phyloP scores from a whole-genome alignment of 2,329 filamentous ascomycete species.

The Diaporthe vaccinii region DNA sequence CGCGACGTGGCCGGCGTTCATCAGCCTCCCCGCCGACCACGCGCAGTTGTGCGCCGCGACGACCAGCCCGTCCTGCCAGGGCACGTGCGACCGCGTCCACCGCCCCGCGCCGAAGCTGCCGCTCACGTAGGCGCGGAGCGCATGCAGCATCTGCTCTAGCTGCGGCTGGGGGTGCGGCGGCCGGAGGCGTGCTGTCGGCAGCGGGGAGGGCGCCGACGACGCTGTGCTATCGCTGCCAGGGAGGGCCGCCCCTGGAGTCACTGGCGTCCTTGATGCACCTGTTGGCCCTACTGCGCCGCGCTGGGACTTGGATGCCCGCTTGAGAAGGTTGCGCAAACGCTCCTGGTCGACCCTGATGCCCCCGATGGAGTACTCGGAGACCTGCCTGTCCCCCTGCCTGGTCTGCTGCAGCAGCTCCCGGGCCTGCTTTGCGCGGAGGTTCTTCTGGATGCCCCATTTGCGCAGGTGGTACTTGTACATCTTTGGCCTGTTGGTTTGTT shows the following conservation, averaged over 20 bases:
- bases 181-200: not conserved
- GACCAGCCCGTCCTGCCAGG: slow-evolving; percentile 19
- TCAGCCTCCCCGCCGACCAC: slow-evolving; percentile 27
- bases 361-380: not conserved
- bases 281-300: not conserved
- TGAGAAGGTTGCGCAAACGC: slow-evolving; percentile 14
- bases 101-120: slow-evolving; percentile 30
- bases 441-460: slow-evolving; percentile 34
- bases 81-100: slow-evolving; percentile 22
- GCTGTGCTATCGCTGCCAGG: not conserved
- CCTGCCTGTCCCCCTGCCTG: not conserved
- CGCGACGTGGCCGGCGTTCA: slow-evolving; percentile 27
- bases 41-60: slow-evolving; percentile 22
- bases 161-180: not conserved
- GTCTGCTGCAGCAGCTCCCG: slow-evolving; percentile 26
- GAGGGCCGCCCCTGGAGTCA: not conserved
- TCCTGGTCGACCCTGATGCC: slow-evolving; percentile 27
- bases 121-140: slow-evolving; percentile 19
- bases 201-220: not conserved
- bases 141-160: slow-evolving; percentile 15
- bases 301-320: not conserved
- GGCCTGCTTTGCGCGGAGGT: slow-evolving; percentile 28
- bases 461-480: slow-evolving; percentile 34
- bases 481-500: slow-evolving; percentile 20
- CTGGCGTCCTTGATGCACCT: not conserved